Evolutionary conservation across 768 basidiomycete genomes (phyloP), one percentile per base, ranked within the genome.

Genomic region (Fibroporia radiculosa): DNA sequence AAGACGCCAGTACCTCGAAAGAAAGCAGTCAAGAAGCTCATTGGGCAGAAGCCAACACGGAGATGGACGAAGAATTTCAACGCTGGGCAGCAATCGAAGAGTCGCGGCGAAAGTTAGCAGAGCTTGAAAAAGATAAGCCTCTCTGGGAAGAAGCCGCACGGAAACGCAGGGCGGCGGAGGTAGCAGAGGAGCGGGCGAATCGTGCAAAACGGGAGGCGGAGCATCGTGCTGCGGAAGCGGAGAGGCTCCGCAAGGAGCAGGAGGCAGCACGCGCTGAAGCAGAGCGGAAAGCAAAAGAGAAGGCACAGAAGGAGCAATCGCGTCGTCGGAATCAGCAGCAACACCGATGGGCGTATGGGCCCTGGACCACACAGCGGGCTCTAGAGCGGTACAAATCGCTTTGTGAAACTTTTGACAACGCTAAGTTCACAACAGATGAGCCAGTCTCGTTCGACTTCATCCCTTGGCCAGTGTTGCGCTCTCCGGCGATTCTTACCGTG

Each of bases 401-500:
- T 6, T 67, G 73, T 48, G 79, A 78, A 18, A 67, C 70, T 25
- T 90, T 90, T 56, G 84, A 89, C 59, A 55, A 64, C 13, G 63
- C 74, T 10, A 78, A 73, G 50, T 85, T 81, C 61, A 65, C 72
- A 3, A 50, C 65, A 28, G 69, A 71, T 18, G 62, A 70, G 12
- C 75, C 78, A 3, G 59, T 87, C n/a, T 60, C 69, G 3, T 78
- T 80, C 47, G 73, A 78, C 36, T 71, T 70, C 31, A 68, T 91
- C 24, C 85, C 87, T 0, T 91, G 87, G 87, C 88, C 88, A 2
- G 77, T 82, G 12, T 59, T 90, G 27, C 66, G 68, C 38, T 62
- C 72, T 18, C 82, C 82, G 1, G 58, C 64, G 16, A 55, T 60
- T 19, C 74, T 80, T 47, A 69, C 70, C 5, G 61, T 83, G 1